Evolutionary conservation across 2,329 filamentous ascomycete species (phyloP), one percentile per base, ranked within the genome.

Genomic region (Cordyceps javanica): DNA sequence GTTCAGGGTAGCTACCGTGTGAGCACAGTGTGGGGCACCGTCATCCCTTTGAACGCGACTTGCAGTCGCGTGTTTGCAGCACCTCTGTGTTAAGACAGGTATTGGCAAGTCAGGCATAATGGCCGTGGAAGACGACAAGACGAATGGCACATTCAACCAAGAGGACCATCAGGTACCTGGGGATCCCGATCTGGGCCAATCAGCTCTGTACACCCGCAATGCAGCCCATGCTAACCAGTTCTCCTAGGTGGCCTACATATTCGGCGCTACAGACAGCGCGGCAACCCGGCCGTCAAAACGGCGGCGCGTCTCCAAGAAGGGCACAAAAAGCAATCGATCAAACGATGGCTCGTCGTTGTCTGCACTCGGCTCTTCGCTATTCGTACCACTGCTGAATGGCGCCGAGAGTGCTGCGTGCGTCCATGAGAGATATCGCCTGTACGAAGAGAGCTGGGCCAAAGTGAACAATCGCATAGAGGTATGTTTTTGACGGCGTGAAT

Each of bases 381-480:
- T 84, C 59, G 74, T 78, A 21, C 72, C 77, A 8, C 73, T 88
- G 19, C 70, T 88, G 8, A 75, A 77, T 59, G 83, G 82, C 3
- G 67, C 70, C 0, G 86, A 88, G 69, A 72, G 68, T 45, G 63
- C 73, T 2, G 74, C 75, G 32, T 77, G 75, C 55, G 75, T 81
- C 23, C 68, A 68, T 8, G 70, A 84, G 53, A 79, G 90, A 23
- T 77, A 85, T 66, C 71, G 76, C 46, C 74, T 83, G 3, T 93
- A 86, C 69, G 73, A 83, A 52, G 71, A 77, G 55, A 75, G 82
- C 51, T 94, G 90, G 90, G 71, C 74, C 2, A 72, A 77, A 39
- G 82, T 90, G 63, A 81, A 90, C 60, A 69, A 72, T 46, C 80
- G 82, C 26, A 86, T 92, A 52, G 79, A 87, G 67, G 72, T 73